Base-by-base conservation (phyloP, 2,329 filamentous ascomycete genomes). In the Raffaelea ambrosiae region DNA sequence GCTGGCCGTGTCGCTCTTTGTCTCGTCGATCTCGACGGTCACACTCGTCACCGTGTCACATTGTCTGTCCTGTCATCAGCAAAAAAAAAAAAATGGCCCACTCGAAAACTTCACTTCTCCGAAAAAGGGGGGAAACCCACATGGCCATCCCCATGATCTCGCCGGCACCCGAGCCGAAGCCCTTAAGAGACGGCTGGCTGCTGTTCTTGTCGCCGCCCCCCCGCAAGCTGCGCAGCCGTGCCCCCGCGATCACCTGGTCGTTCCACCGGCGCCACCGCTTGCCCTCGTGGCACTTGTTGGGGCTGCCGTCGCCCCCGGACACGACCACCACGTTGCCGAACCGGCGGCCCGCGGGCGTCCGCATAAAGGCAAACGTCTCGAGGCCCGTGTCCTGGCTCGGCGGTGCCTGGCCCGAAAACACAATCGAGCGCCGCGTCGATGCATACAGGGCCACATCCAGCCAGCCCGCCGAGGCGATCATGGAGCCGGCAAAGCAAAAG, bases 401-500 rank as follows among this genome's bases (percentile, higher is more conserved):
- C 4, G 64, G 62, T 2, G 53, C 53, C 36, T 68, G 66, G 9
- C 70, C 56, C 26, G 59, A 58, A 48, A 78, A 78, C 29, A 79
- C 64, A 46, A 79, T 76, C n/a, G 69, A 65, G 18, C 71, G 67
- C 29, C 75, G 65, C 0, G 74, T 78, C 2, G 66, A 70, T 4
- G 72, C 69, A 53, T 78, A 80, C 4, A 80, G 58, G 0, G 74
- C 50, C 8, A 76, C 74, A 51, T 80, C 76, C 8, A 79, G 63
- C 62, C 69, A 74, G 10, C 76, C 76, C 48, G 77, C 77, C 26
- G 68, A 73, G 0, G 73, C 71, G 29, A 83, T 77, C 62, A 83
- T 72, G 2, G 70, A 68, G 2, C 79, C 80, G 0, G 79, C 76
- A 11, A 80, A 69, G 57, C 73, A 75, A 58, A 80, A 82, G 58